Base-by-base conservation (phyloP, 2,329 filamentous ascomycete species). In the Elsinoe fawcettii region DNA sequence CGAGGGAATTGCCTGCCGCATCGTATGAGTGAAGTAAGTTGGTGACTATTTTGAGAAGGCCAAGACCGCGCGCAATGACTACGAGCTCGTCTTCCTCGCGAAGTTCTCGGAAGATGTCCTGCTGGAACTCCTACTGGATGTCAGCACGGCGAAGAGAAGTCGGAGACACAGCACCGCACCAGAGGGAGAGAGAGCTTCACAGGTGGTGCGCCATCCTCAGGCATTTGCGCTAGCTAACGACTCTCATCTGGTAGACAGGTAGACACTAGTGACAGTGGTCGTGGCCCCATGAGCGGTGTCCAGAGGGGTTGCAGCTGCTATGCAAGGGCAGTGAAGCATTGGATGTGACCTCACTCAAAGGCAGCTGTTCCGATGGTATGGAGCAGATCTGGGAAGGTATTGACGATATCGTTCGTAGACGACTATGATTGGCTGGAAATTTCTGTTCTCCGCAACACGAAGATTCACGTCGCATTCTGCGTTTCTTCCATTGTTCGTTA, bases 11-110 rank as follows among this genome's bases (percentile, higher is more conserved):
- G 12, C 93, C 93, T 2, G 90, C 90, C 1, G 90, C 91, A 79
- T 99, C 93, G 74, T 96, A 96, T 18, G 91, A 91, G 73, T 99
- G 93, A 25, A 99, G 82, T 37, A 99, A 81, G 69, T 97, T 99
- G n/a, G 90, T 95, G 67, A 96, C 82, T 58, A 99, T 82, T 63
- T 90, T 89, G 70, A 96, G 82, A 46, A 97, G 84, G 65, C 93
- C 93, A 49, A 99, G 85, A 64, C 93, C 93, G 55, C 90, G 88
- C 41, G 92, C 93, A 57, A 97, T 81, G 56, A 99, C 80, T 66
- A 97, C 87, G 62, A 99, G 85, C 73, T 95, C 87, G 87, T 99
- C 93, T 75, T 96, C 88, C 60, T 84, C 77, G 62, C 90, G 86
- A 63, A 95, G 83, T 74, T 93, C 88, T 70, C 88, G 89, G 76